These are phyloP conservation scores for Papilionanthe hybrid DNA, from an alignment of 116 monocot genomes.

Conservation along the genomic window DNA sequence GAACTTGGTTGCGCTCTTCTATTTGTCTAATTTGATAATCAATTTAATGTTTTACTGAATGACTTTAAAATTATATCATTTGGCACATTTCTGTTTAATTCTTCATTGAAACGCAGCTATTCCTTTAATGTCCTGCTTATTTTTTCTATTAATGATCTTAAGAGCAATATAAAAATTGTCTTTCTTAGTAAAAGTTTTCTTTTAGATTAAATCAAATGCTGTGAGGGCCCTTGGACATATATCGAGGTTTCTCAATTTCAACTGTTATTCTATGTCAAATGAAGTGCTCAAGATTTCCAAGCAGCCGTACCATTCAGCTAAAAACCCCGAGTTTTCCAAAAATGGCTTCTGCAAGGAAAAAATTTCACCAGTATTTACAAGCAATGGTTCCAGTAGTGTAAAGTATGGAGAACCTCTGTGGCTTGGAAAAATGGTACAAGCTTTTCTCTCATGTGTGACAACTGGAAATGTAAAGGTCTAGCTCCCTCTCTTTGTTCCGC, in stretches of 20 bases:
- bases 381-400: constrained; percentile 10
- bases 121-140: background rate
- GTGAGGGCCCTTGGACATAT: constrained; percentile 97
- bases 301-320: background rate
- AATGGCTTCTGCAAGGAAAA: background rate
- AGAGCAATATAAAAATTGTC: background rate
- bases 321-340: constrained; percentile 4
- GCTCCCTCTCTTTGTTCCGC: background rate
- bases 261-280: constrained; percentile 21
- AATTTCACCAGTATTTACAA: constrained; percentile 4
- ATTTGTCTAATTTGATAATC: background rate
- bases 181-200: background rate
- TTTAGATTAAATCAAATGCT: constrained; percentile 95
- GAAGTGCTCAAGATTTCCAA: constrained; percentile 8
- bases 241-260: constrained; percentile 79
- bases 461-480: constrained; percentile 98
- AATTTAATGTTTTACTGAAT: background rate
- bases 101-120: background rate
- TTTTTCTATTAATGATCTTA: background rate
- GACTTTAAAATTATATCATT: background rate
- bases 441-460: constrained; percentile 99
- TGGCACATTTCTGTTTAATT: background rate
- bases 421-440: constrained; percentile 93
- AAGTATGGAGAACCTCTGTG: constrained; percentile 31
- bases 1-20: background rate